These are phyloP conservation scores for Colletotrichum neosansevieriae DNA, from an alignment of 2,329 filamentous ascomycete genomes.

Conservation along the genomic window DNA sequence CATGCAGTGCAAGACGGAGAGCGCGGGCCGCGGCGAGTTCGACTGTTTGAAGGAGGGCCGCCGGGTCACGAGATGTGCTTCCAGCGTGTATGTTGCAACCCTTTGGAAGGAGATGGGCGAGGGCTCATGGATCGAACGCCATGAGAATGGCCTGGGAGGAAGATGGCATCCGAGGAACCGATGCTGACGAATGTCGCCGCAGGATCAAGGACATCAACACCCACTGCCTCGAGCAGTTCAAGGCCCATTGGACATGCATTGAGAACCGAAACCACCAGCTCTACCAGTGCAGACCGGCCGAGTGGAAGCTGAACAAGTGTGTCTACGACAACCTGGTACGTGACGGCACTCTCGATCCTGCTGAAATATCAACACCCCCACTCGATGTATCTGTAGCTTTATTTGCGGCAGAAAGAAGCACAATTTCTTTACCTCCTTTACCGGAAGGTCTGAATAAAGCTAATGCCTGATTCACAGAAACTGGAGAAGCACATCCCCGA, in stretches of 20 bases:
- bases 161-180: background rate
- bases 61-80: constrained; percentile 95
- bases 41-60: constrained; percentile 97
- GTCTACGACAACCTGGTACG: constrained; percentile 95
- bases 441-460: too few relatives aligned
- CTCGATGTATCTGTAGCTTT: background rate
- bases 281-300: constrained; percentile 91
- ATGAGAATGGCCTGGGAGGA: too few relatives aligned
- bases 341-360: constrained; percentile 41
- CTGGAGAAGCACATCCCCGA: constrained; percentile 85
- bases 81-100: constrained; percentile 85
- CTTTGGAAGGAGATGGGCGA: too few relatives aligned
- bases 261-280: constrained; percentile 98
- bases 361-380: too few relatives aligned
- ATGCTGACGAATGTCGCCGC: constrained; percentile 31
- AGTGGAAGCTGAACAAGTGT: constrained; percentile 94
- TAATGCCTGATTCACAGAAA: constrained; percentile 63
- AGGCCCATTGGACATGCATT: constrained; percentile 93
- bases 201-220: constrained; percentile 97
- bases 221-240: constrained; percentile 91
- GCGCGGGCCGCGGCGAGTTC: constrained; percentile 89
- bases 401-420: background rate
- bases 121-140: too few relatives aligned
- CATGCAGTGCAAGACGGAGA: constrained; percentile 99
- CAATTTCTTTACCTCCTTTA: background rate